phyloP scores from a whole-genome alignment of 176 grass and related monocot genomes.

The sorghum (Sorghum bicolor) region DNA sequence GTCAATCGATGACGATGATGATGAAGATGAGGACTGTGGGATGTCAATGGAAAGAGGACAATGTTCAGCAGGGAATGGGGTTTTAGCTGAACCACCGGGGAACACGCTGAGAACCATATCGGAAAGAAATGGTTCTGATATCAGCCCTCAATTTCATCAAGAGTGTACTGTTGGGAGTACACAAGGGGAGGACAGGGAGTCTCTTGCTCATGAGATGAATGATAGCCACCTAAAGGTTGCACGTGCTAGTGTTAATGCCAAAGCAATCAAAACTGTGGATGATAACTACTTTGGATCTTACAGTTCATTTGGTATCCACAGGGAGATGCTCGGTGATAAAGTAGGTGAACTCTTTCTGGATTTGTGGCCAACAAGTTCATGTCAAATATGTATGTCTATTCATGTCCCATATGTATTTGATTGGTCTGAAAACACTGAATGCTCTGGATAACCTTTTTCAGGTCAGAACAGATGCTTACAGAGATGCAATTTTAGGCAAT shows the following conservation, averaged over 20 bases:
- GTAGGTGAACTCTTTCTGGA: slow-evolving; percentile 35
- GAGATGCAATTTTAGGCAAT: slow-evolving; percentile 73
- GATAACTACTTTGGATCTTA: slow-evolving; percentile 90
- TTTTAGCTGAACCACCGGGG: slow-evolving; percentile 3
- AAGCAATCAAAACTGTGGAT: slow-evolving; percentile 72
- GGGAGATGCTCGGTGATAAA: slow-evolving; percentile 96
- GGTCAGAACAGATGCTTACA: slow-evolving; percentile 92
- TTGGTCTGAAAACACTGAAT: neutral
- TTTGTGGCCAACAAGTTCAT: neutral
- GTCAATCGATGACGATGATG: slow-evolving; percentile 43
- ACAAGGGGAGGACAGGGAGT: neutral
- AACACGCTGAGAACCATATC: slow-evolving; percentile 9
- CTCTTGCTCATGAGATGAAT: slow-evolving; percentile 32
- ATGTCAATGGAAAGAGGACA: slow-evolving; percentile 38
- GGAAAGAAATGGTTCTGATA: slow-evolving; percentile 8
- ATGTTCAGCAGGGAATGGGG: slow-evolving; percentile 9
- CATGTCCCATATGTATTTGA: neutral
- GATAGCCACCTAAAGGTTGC: slow-evolving; percentile 56
- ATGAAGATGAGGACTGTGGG: slow-evolving; percentile 34
- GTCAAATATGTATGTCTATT: neutral
- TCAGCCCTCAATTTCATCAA: slow-evolving; percentile 33
- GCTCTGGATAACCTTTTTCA: slow-evolving; percentile 33
- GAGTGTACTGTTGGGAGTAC: slow-evolving; percentile 10
- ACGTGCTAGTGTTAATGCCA: slow-evolving; percentile 49
- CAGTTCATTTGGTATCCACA: slow-evolving; percentile 89